Conservation (phyloP, 2,329 filamentous ascomycete genomes). For the Aspergillus hiratsukae region DNA sequence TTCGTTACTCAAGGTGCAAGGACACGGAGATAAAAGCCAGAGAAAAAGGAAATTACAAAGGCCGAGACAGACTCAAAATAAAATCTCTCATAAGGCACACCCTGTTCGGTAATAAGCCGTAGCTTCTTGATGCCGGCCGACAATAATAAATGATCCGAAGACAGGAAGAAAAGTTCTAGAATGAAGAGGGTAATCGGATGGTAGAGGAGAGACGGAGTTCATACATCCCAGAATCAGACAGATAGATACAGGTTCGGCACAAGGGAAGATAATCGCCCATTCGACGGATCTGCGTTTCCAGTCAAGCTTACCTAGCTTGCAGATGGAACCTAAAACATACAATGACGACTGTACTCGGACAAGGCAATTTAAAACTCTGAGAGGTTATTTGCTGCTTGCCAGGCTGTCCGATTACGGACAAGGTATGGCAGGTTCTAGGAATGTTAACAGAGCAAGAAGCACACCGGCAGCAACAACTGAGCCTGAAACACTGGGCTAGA, state of each 20-base stretch:
- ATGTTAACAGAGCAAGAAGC: conserved; percentile 1
- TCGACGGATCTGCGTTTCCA: conserved; percentile 20
- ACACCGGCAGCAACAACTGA: background rate
- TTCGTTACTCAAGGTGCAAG: background rate
- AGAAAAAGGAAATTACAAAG: conserved; percentile 7
- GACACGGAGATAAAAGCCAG: background rate
- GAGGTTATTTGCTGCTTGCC: conserved; percentile 9
- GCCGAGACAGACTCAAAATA: conserved; percentile 8
- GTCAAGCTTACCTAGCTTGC: conserved; percentile 23
- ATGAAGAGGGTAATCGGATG: conserved; percentile 9
- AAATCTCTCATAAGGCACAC: conserved; percentile 1
- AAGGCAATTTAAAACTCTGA: conserved; percentile 6
- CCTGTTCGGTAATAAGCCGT: conserved; percentile 12
- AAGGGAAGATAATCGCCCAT: conserved; percentile 13
- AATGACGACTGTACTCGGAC: conserved; percentile 11
- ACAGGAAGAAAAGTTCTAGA: conserved; percentile 17
- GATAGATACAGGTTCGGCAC: conserved; percentile 17
- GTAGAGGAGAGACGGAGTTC: conserved; percentile 11
- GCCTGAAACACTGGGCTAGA: conserved; percentile 18
- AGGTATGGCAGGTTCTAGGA: conserved; percentile 12
- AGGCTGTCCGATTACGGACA: conserved; percentile 17
- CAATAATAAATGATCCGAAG: conserved; percentile 2
- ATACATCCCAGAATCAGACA: conserved; percentile 15
- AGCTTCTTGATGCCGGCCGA: conserved; percentile 9
- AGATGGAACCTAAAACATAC: conserved; percentile 12